Evolutionary conservation across 768 basidiomycete species (phyloP).

Genomic region (Boletellus ananiceps): DNA sequence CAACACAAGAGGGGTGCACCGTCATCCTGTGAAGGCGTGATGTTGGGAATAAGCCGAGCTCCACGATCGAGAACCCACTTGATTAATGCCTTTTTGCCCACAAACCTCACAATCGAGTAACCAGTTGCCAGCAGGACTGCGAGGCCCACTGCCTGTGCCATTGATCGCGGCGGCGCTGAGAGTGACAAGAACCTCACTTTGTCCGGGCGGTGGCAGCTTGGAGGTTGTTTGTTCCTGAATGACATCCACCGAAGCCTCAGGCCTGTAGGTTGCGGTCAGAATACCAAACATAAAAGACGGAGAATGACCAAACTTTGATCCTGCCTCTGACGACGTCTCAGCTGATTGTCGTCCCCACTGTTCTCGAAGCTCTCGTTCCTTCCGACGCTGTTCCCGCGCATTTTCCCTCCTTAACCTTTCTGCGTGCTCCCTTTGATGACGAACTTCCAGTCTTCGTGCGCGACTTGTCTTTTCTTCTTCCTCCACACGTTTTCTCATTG

Average conservation of each 20-base stretch:
- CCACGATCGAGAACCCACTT: constrained; percentile 42
- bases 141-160: constrained; percentile 41
- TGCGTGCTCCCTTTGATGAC: constrained; percentile 53
- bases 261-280: constrained; percentile 18
- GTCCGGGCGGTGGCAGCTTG: background rate
- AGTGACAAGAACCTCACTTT: constrained; percentile 3
- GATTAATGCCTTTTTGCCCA: constrained; percentile 61
- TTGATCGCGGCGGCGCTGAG: constrained; percentile 12
- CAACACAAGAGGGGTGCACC: constrained; percentile 78
- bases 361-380: constrained; percentile 33
- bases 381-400: constrained; percentile 50
- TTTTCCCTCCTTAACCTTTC: constrained; percentile 51
- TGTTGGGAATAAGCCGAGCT: constrained; percentile 1
- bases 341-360: constrained; percentile 20
- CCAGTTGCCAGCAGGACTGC: constrained; percentile 68
- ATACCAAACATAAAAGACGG: background rate
- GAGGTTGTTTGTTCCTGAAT: background rate
- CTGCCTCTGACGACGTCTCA: constrained; percentile 7
- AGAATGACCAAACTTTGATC: constrained; percentile 11
- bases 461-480: constrained; percentile 66
- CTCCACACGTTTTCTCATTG: constrained; percentile 57
- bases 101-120: constrained; percentile 89
- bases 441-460: constrained; percentile 51
- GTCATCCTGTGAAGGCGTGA: constrained; percentile 56
- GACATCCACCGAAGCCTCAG: background rate